Conservation (phyloP, 1,139 yeast species). For the Pneumocystis wakefieldiae region DNA sequence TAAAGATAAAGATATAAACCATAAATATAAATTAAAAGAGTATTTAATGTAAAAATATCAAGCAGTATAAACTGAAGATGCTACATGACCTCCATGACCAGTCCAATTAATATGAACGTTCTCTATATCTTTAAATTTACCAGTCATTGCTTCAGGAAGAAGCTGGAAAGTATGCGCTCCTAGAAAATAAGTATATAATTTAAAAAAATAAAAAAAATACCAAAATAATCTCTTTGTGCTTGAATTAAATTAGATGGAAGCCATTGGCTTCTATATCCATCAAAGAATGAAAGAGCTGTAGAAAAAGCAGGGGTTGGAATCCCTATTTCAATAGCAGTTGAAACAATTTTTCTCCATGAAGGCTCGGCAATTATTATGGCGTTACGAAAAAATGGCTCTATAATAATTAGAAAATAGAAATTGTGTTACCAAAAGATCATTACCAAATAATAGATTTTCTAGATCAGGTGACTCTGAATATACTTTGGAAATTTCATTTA, state of each 20-base stretch:
- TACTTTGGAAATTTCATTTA: conserved; percentile 92
- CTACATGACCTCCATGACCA: conserved; percentile 94
- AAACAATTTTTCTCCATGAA: conserved; percentile 87
- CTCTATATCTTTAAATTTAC: background rate
- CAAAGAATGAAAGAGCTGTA: conserved; percentile 94
- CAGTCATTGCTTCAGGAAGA: conserved; percentile 44
- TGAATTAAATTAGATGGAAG: conserved; percentile 96
- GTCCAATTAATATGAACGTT: conserved; percentile 69
- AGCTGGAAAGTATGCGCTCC: conserved; percentile 97
- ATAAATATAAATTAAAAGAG: background rate
- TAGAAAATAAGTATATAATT: background rate
- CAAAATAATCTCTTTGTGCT: conserved; percentile 99
- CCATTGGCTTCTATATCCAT: conserved; percentile 92
- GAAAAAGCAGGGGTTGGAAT: conserved; percentile 96
- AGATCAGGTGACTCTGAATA: conserved; percentile 85
- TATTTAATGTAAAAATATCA: conserved; percentile 24
- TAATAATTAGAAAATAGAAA: background rate
- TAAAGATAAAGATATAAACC: background rate
- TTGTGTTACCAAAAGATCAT: conserved; percentile 19
- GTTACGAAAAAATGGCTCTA: conserved; percentile 51
- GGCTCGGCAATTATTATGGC: conserved; percentile 88
- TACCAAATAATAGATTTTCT: conserved; percentile 77
- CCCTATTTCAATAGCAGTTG: conserved; percentile 67
- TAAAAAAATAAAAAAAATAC: background rate
- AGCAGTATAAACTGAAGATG: conserved; percentile 90